These are phyloP conservation scores for Leccinum longicurvipes DNA, from an alignment of 768 basidiomycete genomes.

Conservation along the genomic window DNA sequence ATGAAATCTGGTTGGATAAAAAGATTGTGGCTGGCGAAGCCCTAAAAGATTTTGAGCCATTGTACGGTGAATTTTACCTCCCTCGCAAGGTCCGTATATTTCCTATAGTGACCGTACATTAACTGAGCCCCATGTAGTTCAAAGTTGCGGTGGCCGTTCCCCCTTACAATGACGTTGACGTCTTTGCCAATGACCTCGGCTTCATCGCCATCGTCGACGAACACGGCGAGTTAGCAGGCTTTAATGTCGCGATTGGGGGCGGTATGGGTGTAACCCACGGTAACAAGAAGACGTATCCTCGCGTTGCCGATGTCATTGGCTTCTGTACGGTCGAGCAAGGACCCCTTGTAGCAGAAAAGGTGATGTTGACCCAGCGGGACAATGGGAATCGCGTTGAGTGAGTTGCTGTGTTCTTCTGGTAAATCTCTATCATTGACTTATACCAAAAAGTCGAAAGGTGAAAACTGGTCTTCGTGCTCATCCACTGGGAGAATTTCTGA, in stretches of 20 bases:
- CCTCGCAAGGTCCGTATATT: conserved; percentile 74
- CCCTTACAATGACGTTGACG: conserved; percentile 93
- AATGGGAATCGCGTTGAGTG: conserved; percentile 93
- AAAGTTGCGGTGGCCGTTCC: conserved; percentile 94
- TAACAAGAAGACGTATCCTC: conserved; percentile 98
- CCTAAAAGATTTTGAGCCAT: conserved; percentile 89
- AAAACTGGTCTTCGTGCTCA: background rate
- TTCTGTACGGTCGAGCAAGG: conserved; percentile 92
- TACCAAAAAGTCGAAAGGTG: conserved; percentile 51
- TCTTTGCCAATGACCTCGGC: conserved; percentile 94
- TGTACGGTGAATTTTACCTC: conserved; percentile 97
- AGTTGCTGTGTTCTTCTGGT: conserved; percentile 29
- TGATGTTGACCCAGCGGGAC: conserved; percentile 93
- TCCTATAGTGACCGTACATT: background rate
- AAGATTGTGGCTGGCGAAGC: conserved; percentile 94
- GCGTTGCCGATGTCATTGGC: conserved; percentile 81
- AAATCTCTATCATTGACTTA: background rate
- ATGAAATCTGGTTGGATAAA: conserved; percentile 99
- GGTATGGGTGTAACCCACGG: conserved; percentile 99
- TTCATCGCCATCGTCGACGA: conserved; percentile 90
- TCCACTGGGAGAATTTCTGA: conserved; percentile 9
- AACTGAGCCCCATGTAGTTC: conserved; percentile 53
- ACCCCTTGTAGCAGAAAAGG: conserved; percentile 80
- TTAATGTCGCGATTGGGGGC: conserved; percentile 92
- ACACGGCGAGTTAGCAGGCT: conserved; percentile 77